These are phyloP conservation scores for Metschnikowia reukaufii DNA, from an alignment of 805 yeast species.

Conservation along the genomic window DNA sequence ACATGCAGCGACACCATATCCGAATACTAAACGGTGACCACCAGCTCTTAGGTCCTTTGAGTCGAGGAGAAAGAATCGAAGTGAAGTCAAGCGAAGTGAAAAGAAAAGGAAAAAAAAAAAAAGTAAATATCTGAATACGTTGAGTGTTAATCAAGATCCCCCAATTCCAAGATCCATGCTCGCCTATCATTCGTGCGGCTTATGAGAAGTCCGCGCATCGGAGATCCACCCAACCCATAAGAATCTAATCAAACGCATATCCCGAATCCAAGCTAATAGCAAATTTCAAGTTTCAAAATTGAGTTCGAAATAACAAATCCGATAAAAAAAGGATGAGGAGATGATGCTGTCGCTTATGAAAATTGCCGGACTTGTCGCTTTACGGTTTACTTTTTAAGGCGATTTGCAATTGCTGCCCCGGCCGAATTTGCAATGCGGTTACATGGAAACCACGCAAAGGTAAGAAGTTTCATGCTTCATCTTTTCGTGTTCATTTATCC, in stretches of 20 bases:
- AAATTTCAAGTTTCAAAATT: neutral
- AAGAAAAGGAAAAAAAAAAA: neutral
- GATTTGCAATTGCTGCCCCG: too few relatives aligned
- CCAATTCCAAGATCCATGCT: neutral
- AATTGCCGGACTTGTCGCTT: too few relatives aligned
- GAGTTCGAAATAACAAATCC: neutral
- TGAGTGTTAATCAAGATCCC: neutral
- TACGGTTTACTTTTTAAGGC: too few relatives aligned
- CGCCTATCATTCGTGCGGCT: conserved; percentile 3
- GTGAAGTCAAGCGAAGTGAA: too few relatives aligned
- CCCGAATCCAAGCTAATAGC: neutral
- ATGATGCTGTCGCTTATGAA: neutral
- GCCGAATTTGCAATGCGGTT: too few relatives aligned
- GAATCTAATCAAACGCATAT: neutral
- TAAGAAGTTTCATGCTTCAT: too few relatives aligned
- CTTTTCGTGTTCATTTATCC: too few relatives aligned
- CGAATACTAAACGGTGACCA: conserved; percentile 28
- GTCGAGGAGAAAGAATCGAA: neutral
- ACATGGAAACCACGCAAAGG: too few relatives aligned
- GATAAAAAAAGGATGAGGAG: too few relatives aligned
- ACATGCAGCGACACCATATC: conserved; percentile 37
- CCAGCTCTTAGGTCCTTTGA: neutral
- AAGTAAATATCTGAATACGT: neutral
- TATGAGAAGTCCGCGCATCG: conserved; percentile 7
- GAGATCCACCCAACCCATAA: neutral